Conservation (phyloP, 1,284 basidiomycete genomes). For the Melampsora larici-populina region DNA sequence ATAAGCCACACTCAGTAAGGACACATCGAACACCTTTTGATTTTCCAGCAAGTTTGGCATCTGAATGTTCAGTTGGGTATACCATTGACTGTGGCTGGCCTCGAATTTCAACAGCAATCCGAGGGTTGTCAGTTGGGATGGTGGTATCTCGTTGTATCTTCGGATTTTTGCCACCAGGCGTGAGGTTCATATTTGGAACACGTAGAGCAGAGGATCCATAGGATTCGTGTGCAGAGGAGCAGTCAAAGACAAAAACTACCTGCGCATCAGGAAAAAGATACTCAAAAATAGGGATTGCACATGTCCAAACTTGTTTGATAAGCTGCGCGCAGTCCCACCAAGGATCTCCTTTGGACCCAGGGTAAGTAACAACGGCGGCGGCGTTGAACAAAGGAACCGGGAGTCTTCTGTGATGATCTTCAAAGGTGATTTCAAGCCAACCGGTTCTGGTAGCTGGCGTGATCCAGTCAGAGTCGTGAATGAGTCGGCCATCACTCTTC, state of each 20-base stretch:
- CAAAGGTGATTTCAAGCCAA: not conserved
- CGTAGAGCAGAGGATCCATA: too few species aligned
- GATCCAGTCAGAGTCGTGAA: too few species aligned
- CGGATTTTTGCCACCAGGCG: constrained; percentile 2
- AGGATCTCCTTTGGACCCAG: too few species aligned
- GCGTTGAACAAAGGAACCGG: not conserved
- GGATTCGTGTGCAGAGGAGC: too few species aligned
- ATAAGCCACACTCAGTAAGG: not conserved
- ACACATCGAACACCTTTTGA: not conserved
- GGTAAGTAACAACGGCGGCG: not conserved
- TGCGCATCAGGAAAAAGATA: not conserved
- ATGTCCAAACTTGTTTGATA: not conserved
- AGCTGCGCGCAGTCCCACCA: constrained; percentile 12
- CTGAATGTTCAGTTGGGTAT: not conserved
- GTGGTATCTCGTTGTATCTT: not conserved
- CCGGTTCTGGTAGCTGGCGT: not conserved
- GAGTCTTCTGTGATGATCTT: not conserved
- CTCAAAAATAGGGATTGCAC: constrained; percentile 21
- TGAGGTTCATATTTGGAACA: constrained; percentile 10
- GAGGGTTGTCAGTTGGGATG: constrained; percentile 6
- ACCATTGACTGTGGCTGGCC: constrained; percentile 8
- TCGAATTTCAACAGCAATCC: not conserved
- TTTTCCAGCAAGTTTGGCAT: not conserved
- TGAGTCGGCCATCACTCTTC: too few species aligned
- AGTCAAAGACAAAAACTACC: constrained; percentile 22